These are phyloP conservation scores for Lecanicillium sp. DNA, from an alignment of 2,329 filamentous ascomycete species.

Conservation along the genomic window DNA sequence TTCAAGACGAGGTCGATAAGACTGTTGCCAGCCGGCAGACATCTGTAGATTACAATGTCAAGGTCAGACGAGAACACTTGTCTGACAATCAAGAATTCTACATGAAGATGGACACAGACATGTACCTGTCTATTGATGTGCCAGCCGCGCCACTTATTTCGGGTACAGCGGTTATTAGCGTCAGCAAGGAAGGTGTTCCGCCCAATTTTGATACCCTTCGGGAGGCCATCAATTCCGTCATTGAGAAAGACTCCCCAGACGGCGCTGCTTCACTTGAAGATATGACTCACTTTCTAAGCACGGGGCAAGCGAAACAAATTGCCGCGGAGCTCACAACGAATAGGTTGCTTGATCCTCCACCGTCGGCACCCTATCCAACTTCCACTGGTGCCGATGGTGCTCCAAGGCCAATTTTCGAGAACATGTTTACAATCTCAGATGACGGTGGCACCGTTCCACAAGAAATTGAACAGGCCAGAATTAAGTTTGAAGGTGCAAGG, in stretches of 20 bases:
- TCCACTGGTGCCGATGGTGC: background rate
- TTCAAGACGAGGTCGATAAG: background rate
- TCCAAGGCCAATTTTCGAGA: conserved; percentile 1
- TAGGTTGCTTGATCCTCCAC: conserved; percentile 5
- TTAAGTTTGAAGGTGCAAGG: conserved; percentile 4
- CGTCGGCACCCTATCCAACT: background rate
- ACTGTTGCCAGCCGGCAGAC: conserved; percentile 4
- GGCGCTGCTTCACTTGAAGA: background rate
- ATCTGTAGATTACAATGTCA: conserved; percentile 4
- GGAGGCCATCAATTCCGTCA: conserved; percentile 2
- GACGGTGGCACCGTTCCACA: background rate
- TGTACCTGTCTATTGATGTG: conserved; percentile 3
- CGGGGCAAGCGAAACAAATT: conserved; percentile 2
- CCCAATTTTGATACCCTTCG: conserved; percentile 2
- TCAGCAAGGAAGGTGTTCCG: conserved; percentile 1
- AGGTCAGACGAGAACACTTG: background rate
- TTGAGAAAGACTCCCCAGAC: conserved; percentile 1
- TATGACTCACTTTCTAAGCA: conserved; percentile 1
- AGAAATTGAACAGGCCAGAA: conserved; percentile 2
- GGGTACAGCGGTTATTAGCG: conserved; percentile 1
- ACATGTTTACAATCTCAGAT: conserved; percentile 2
- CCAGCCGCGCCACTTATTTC: background rate
- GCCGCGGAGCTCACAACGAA: conserved; percentile 4
- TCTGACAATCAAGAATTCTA: background rate
- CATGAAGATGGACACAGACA: background rate